Evolutionary conservation across 2,329 filamentous ascomycete species (phyloP).

Genomic region (Aspergillus piperis): DNA sequence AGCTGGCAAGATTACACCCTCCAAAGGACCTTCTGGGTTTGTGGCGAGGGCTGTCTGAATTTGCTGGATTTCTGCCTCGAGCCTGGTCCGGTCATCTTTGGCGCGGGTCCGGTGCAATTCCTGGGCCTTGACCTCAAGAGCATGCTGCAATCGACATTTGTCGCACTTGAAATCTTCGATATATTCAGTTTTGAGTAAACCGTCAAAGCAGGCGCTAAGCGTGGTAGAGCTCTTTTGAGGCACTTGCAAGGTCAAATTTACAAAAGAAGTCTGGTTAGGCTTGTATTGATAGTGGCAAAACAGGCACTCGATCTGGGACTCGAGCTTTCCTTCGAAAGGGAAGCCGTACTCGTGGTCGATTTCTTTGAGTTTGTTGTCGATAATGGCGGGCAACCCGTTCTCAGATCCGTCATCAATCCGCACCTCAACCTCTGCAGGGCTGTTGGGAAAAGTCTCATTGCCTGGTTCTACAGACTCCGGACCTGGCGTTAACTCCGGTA

Average conservation of each 20-base stretch:
- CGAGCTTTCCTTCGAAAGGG: conserved; percentile 85
- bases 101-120: conserved; percentile 60
- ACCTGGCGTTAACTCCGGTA: conserved; percentile 23
- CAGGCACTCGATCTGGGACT: conserved; percentile 93
- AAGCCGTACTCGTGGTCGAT: conserved; percentile 61
- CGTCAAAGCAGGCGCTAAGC: conserved; percentile 86
- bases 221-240: conserved; percentile 80
- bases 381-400: conserved; percentile 36
- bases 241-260: conserved; percentile 88
- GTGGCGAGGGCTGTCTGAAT: conserved; percentile 71
- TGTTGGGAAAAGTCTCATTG: conserved; percentile 22
- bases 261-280: conserved; percentile 79
- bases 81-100: conserved; percentile 52
- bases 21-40: conserved; percentile 76
- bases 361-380: conserved; percentile 40
- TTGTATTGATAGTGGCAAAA: conserved; percentile 88
- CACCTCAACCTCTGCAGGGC: conserved; percentile 35
- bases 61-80: conserved; percentile 63
- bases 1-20: conserved; percentile 74
- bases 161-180: conserved; percentile 98
- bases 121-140: conserved; percentile 63
- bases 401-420: conserved; percentile 39
- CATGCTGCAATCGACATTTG: conserved; percentile 83
- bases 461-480: conserved; percentile 14
- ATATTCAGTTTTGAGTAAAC: conserved; percentile 89